Evolutionary conservation across 306 rosid species (phyloP), one percentile per base, ranked within the genome.

Genomic region (Cucurbita moschata): DNA sequence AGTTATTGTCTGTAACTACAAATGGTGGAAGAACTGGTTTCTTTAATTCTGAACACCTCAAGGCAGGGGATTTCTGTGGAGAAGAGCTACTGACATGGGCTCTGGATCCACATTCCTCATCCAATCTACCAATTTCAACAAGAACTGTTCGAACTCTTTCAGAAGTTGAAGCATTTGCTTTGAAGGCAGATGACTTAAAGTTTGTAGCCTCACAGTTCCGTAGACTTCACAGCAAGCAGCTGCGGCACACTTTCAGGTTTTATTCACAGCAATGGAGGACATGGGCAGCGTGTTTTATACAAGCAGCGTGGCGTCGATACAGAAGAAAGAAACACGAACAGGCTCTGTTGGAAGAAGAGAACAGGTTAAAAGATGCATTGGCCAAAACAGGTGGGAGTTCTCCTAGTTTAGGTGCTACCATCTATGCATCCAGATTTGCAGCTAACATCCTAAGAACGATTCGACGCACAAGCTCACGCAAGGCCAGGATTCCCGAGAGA

Each of bases 391-490:
- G 69, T 59, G 77, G 77, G 8, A 57, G 68, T 26, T 73, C 77
- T 40, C 77, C 77, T 4, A 74, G 77, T 49, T 74, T 74, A 49
- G 77, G 77, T 49, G 77, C 77, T 47, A 74, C 77, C 71, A 74
- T 74, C 42, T 74, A 74, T 30, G 77, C 77, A 74, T 43, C 77
- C 21, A 59, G 77, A 42, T 74, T 74, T 74, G 77, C 68, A 10
- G 77, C 68, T 7, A 74, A 74, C 54, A 60, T 60, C n/a, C 77
- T 74, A 10, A 44, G 68, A 56, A 44, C 68, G 1, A 56, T 74
- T 40, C 68, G 77, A 12, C 77, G 77, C 30, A 59, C 64, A 10
- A 26, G 68, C 37, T 46, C 77, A 7, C 69, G 69, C 8, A 74
- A 56, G 56, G 55, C 77, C 10, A 58, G 77, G 30, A 46, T 58